Base-by-base conservation (phyloP, 2,329 filamentous ascomycete genomes). In the Mariannaea elegans region DNA sequence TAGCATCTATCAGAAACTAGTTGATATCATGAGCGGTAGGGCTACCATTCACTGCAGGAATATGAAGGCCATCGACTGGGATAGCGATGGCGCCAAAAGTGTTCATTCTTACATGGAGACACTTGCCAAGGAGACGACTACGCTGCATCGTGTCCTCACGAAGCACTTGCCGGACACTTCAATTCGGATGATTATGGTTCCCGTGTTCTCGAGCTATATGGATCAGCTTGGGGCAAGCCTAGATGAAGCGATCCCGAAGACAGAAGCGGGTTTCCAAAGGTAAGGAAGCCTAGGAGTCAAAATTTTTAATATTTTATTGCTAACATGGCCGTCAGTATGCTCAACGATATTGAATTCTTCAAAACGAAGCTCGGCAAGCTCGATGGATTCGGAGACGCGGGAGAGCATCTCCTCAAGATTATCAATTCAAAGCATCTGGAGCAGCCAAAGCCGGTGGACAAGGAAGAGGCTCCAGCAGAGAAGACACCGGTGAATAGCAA, bases 1-100 rank as follows among this genome's bases (percentile, higher is more conserved):
- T 63, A 93, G 87, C 62, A 97, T 97, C 60, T 93, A 95, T 73
- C 93, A 97, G 71, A 97, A 97, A 74, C 81, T 97, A 1, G 91
- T 97, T 16, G 93, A 97, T 65, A 97, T 97, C 50, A 96, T 97
- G 91, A 90, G 88, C 55, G 87, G 87, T 2, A 87, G 93, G 5
- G 92, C 92, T 1, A 80, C 86, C 4, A 80, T 89, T 7, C 93
- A 94, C 70, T 88, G 92, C 36, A 90, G 88, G 71, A 85, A 87
- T 21, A 89, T 97, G 81, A 89, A 86, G 72, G 85, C 86, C 47
- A 85, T 94, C 39, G 82, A 92, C 64, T 97, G 93, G 90, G 89
- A 94, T 65, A 72, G 75, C 42, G 72, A 78, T 12, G 76, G 79
- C 44, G 70, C 71, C 7, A 70, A 65, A 6, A 54, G 67, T 3